phyloP scores from a whole-genome alignment of 257 asterid genomes.

The Coffea canephora region DNA sequence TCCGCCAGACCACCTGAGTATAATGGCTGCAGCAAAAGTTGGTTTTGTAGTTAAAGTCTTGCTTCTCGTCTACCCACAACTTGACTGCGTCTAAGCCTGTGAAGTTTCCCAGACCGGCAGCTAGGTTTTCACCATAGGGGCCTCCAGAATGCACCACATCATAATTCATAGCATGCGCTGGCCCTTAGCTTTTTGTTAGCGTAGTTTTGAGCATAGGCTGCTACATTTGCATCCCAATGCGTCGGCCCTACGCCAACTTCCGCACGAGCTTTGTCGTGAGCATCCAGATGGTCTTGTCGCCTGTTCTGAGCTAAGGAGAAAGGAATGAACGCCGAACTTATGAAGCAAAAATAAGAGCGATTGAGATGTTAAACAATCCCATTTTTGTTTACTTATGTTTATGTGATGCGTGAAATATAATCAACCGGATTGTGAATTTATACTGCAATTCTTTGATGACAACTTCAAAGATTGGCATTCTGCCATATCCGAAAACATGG shows the following conservation, averaged over 20 bases:
- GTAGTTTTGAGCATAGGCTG: slow-evolving; percentile 39
- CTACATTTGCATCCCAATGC: slow-evolving; percentile 44
- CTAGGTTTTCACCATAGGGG: slow-evolving; percentile 47
- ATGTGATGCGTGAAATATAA: background rate
- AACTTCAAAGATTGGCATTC: background rate
- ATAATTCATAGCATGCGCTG: background rate
- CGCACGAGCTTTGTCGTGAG: slow-evolving; percentile 40
- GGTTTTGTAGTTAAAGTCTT: slow-evolving; percentile 19
- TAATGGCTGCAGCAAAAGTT: slow-evolving; percentile 34
- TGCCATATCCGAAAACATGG: background rate
- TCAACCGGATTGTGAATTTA: background rate
- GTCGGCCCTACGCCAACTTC: slow-evolving; percentile 30
- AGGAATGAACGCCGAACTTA: background rate
- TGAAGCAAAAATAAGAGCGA: background rate
- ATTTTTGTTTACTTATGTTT: background rate
- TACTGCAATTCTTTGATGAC: background rate
- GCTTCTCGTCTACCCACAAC: slow-evolving; percentile 40
- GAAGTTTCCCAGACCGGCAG: slow-evolving; percentile 29
- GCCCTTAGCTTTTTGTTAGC: slow-evolving; percentile 25
- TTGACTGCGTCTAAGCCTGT: slow-evolving; percentile 30
- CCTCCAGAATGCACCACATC: slow-evolving; percentile 33
- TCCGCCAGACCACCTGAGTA: slow-evolving; percentile 26
- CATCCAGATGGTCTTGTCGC: slow-evolving; percentile 23
- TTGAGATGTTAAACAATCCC: background rate
- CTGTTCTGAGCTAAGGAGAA: slow-evolving; percentile 23